These are phyloP conservation scores for Thecaphora thlaspeos DNA, from an alignment of 1,284 basidiomycete species.

Conservation along the genomic window DNA sequence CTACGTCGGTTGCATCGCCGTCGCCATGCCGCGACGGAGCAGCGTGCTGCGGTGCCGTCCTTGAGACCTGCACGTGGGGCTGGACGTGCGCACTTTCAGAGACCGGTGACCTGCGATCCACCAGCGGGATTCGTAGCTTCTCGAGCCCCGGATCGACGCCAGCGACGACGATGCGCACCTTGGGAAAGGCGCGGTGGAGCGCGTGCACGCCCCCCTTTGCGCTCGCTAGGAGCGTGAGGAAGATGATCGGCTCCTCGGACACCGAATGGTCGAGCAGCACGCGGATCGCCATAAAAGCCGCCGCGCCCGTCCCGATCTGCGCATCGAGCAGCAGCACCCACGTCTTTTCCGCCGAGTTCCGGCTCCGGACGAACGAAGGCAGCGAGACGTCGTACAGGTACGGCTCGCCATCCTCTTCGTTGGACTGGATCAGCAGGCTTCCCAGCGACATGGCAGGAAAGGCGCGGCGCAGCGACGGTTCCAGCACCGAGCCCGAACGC, in stretches of 20 bases:
- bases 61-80: no score
- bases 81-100: no score
- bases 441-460: conserved; percentile 84
- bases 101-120: conserved; percentile 1
- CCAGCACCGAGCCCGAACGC: conserved; percentile 84
- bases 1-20: no score
- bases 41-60: no score
- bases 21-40: no score
- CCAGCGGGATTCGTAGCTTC: conserved; percentile 38
- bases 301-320: conserved; percentile 92
- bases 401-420: conserved; percentile 80
- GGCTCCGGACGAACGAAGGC: conserved; percentile 62
- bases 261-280: conserved; percentile 94
- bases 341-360: conserved; percentile 63
- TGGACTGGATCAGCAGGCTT: conserved; percentile 82
- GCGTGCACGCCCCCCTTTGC: conserved; percentile 75
- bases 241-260: conserved; percentile 66
- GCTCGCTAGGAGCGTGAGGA: conserved; percentile 79
- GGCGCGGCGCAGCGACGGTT: conserved; percentile 83
- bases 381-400: conserved; percentile 78
- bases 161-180: conserved; percentile 51
- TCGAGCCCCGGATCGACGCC: conserved; percentile 51
- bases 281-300: conserved; percentile 95
- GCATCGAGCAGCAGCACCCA: conserved; percentile 91
- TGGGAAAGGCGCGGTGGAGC: conserved; percentile 77